These are phyloP conservation scores for Trapa bicornis DNA, from an alignment of 345 rosid genomes.

Conservation along the genomic window DNA sequence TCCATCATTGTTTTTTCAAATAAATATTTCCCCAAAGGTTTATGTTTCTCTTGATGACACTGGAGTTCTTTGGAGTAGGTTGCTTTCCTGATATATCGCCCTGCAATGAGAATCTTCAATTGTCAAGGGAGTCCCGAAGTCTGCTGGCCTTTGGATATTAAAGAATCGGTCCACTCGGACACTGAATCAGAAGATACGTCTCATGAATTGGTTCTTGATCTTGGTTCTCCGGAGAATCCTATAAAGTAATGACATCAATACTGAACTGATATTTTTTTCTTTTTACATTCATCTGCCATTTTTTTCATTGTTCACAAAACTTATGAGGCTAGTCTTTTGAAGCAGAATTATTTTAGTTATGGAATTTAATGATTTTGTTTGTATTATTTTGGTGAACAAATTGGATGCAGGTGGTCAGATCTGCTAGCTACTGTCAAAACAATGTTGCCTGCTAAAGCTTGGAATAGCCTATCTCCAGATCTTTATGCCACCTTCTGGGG, in stretches of 20 bases:
- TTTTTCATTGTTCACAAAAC: conserved; percentile 7
- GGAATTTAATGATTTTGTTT: background rate
- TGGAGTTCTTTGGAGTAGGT: conserved; percentile 33
- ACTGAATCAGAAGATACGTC: conserved; percentile 31
- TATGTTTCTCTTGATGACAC: background rate
- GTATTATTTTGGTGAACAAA: background rate
- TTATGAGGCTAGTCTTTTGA: background rate
- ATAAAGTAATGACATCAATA: conserved; percentile 30
- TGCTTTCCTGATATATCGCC: conserved; percentile 92
- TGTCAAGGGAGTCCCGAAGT: conserved; percentile 50
- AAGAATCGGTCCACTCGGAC: conserved; percentile 27
- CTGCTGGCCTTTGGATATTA: conserved; percentile 78
- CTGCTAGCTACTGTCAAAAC: conserved; percentile 81
- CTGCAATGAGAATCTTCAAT: conserved; percentile 93
- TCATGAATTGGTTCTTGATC: conserved; percentile 45
- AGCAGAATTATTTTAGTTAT: conserved; percentile 7
- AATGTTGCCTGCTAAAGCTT: conserved; percentile 88
- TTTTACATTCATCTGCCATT: conserved; percentile 8
- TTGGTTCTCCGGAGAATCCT: conserved; percentile 44
- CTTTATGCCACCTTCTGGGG: conserved; percentile 98
- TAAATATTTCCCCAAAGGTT: background rate
- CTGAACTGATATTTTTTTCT: conserved; percentile 1
- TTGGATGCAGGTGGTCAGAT: conserved; percentile 78
- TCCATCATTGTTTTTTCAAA: conserved; percentile 4
- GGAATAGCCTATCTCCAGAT: conserved; percentile 99